Evolutionary conservation across 345 rosid genomes (phyloP), one percentile per base, ranked within the genome.

Genomic region (Hibiscus tridactylites): DNA sequence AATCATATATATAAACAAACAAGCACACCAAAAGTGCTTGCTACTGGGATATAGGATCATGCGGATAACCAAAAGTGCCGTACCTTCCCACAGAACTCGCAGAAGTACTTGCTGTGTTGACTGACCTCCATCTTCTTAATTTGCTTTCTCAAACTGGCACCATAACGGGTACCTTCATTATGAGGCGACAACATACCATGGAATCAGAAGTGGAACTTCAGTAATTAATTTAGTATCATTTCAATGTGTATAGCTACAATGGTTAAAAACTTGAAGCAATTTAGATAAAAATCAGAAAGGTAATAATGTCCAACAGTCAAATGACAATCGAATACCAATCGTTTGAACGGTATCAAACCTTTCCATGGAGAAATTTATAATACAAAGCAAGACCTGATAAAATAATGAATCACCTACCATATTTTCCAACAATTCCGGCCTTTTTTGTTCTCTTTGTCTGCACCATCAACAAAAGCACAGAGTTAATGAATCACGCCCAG

Each of bases 21-120:
- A 47, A 17, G 8, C 12, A 9, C 46, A 52, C 15, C 39, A 47
- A 15, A 49, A 9, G 35, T n/a, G n/a, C 26, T 61, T n/a, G n/a
- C 2, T 12, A 12, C 59, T 54, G 28, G 6, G 3, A 56, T n/a
- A n/a, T n/a, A n/a, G n/a, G n/a, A n/a, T n/a, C n/a, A n/a, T n/a
- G n/a, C n/a, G 6, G 3, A 56, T 3, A 63, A 65, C 6, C 1
- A 15, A 11, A 63, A 59, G 61, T 1, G 26, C 13, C 73, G 24
- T 81, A 91, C 95, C 93, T 91, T 90, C 65, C 96, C 97, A 0
- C 96, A 91, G 54, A 90, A 91, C 74, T 91, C 93, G 31, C 97
- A 88, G 81, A 91, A 91, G 71, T 75, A 91, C 73, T 88, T 90
- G 88, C 88, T 88, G 72, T 91, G 97, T 76, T 88, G 95, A 65